Evolutionary conservation across 257 asterid species (phyloP).

Genomic region (Solanum habrochaites): DNA sequence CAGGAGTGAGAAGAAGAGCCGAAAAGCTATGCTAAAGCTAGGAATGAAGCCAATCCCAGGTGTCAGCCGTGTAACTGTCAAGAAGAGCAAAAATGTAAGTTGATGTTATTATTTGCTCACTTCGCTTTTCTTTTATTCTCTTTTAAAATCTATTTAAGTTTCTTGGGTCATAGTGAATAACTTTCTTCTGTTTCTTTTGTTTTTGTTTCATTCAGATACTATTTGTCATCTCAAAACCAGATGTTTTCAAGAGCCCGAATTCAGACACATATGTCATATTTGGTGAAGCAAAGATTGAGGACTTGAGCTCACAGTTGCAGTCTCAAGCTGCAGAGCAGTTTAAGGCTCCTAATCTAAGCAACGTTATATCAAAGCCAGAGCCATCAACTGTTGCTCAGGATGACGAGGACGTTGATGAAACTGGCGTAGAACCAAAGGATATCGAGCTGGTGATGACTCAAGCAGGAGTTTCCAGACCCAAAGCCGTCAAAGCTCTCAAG

Average conservation of each 20-base stretch:
- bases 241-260: conserved; percentile 63
- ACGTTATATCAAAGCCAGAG: conserved; percentile 22
- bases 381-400: conserved; percentile 28
- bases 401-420: conserved; percentile 61
- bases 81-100: conserved; percentile 60
- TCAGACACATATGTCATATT: conserved; percentile 54
- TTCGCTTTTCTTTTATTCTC: background rate
- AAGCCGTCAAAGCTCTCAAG: conserved; percentile 42
- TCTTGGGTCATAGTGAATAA: background rate
- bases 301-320: conserved; percentile 52
- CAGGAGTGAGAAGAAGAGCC: conserved; percentile 61
- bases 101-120: background rate
- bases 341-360: conserved; percentile 29
- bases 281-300: conserved; percentile 67
- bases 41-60: conserved; percentile 62
- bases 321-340: conserved; percentile 59
- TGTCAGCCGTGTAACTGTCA: conserved; percentile 59
- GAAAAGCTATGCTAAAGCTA: conserved; percentile 63
- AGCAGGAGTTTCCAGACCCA: conserved; percentile 35
- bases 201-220: conserved; percentile 19
- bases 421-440: conserved; percentile 53
- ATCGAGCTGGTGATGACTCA: conserved; percentile 54
- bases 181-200: background rate
- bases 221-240: conserved; percentile 58
- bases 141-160: background rate